Percentiles rank a stretch among this genome's conserved stretches.
Evolutionary conservation across 805 yeast genomes (phyloP).

Genomic region (Teunomyces stri): DNA sequence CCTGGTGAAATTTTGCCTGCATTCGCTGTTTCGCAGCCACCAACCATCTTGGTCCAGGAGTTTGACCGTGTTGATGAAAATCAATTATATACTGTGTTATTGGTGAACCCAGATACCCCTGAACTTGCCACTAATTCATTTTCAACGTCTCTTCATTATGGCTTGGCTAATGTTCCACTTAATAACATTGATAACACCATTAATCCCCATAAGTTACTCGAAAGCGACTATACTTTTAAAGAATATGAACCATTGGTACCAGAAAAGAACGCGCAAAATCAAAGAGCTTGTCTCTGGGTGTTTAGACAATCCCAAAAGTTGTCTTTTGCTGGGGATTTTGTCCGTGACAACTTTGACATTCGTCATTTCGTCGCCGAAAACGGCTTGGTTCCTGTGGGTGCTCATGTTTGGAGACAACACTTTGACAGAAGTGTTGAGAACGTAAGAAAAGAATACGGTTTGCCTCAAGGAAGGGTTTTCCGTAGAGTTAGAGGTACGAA

Average conservation of each 20-base stretch:
- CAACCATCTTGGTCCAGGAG: constrained; percentile 74
- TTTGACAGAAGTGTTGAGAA: constrained; percentile 73
- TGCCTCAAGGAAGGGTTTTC: constrained; percentile 74
- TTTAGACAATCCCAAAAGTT: constrained; percentile 59
- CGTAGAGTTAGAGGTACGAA: constrained; percentile 50
- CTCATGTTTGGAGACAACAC: constrained; percentile 83
- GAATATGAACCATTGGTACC: constrained; percentile 82
- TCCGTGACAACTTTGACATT: constrained; percentile 61
- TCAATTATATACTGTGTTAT: constrained; percentile 67
- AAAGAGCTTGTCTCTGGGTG: constrained; percentile 87
- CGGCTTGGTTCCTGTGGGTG: constrained; percentile 77
- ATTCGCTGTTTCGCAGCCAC: constrained; percentile 69
- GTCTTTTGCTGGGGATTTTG: constrained; percentile 16
- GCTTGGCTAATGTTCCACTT: constrained; percentile 64
- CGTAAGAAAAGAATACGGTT: constrained; percentile 70
- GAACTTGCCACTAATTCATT: constrained; percentile 66
- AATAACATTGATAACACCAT: constrained; percentile 57
- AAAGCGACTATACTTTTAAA: constrained; percentile 38
- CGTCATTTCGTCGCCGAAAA: constrained; percentile 60
- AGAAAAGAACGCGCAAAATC: constrained; percentile 80
- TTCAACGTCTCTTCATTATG: constrained; percentile 74
- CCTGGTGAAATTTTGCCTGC: constrained; percentile 80
- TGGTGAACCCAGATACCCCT: constrained; percentile 92
- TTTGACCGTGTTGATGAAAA: constrained; percentile 49
- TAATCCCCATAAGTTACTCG: constrained; percentile 40